Conservation (phyloP, 805 yeast genomes). For the Hanseniaspora clermontiae region DNA sequence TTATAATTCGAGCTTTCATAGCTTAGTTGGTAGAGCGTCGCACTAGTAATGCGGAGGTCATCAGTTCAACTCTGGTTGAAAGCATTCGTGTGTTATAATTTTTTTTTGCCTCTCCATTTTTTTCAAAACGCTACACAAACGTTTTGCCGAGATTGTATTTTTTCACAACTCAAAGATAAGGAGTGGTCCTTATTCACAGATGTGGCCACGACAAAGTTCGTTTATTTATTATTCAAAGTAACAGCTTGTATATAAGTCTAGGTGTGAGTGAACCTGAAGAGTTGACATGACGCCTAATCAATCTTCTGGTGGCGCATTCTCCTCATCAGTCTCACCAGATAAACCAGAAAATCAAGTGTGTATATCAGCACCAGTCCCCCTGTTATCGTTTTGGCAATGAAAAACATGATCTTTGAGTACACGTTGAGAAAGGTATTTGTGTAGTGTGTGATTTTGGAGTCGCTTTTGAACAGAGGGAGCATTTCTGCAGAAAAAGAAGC, state of each 20-base stretch:
- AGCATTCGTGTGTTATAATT: not conserved
- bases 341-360: not conserved
- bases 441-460: not conserved
- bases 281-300: not conserved
- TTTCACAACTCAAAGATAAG: too few species aligned
- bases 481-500: not conserved
- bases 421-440: not conserved
- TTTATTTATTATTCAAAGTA: too few species aligned
- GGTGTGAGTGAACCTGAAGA: too few species aligned
- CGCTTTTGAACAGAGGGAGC: not conserved
- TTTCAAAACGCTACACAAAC: not conserved
- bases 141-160: too few species aligned
- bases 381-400: constrained; percentile 1
- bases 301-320: not conserved
- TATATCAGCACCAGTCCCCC: not conserved
- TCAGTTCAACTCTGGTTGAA: constrained; percentile 14
- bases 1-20: constrained; percentile 6
- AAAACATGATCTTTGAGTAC: constrained; percentile 5
- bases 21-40: constrained; percentile 15
- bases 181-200: too few species aligned
- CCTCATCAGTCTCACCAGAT: not conserved
- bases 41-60: constrained; percentile 15
- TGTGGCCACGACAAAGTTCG: too few species aligned
- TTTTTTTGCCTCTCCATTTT: not conserved
- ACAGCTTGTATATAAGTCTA: too few species aligned